A percentile compares a stretch with the other conserved stretches of the same genome.
These are phyloP conservation scores for Murraya paniculata DNA, from an alignment of 345 rosid species.

Conservation along the genomic window DNA sequence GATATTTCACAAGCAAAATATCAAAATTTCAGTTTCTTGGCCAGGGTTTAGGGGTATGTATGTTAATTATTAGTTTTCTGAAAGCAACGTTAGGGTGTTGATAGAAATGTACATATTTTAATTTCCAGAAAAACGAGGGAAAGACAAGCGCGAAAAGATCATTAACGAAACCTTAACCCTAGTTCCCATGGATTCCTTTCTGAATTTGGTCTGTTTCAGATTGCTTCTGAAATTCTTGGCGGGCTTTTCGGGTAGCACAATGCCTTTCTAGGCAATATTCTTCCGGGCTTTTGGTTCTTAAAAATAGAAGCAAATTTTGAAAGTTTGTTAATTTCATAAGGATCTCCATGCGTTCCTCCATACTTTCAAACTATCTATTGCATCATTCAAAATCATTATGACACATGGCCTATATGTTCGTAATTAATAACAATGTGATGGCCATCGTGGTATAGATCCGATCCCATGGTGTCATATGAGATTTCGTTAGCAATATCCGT, in stretches of 20 bases:
- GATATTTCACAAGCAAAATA: background rate
- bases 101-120: background rate
- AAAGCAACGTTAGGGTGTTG: background rate
- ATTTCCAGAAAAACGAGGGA: background rate
- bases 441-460: background rate
- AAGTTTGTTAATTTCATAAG: constrained; percentile 14
- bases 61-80: no score
- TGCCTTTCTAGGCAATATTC: background rate
- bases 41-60: background rate
- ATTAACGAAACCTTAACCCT: constrained; percentile 22
- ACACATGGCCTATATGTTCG: background rate
- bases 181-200: constrained; percentile 15
- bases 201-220: background rate
- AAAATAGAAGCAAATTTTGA: constrained; percentile 17
- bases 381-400: background rate
- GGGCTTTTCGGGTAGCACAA: constrained; percentile 21
- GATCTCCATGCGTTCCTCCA: background rate
- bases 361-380: background rate
- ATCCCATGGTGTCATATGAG: background rate
- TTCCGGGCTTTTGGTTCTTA: constrained; percentile 4
- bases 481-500: background rate
- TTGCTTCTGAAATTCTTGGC: constrained; percentile 15
- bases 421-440: background rate
- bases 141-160: background rate
- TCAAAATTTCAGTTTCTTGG: no score